These are phyloP conservation scores for Coemansia sp. DNA, from an alignment of 192 early-diverging fungal species.

Conservation along the genomic window DNA sequence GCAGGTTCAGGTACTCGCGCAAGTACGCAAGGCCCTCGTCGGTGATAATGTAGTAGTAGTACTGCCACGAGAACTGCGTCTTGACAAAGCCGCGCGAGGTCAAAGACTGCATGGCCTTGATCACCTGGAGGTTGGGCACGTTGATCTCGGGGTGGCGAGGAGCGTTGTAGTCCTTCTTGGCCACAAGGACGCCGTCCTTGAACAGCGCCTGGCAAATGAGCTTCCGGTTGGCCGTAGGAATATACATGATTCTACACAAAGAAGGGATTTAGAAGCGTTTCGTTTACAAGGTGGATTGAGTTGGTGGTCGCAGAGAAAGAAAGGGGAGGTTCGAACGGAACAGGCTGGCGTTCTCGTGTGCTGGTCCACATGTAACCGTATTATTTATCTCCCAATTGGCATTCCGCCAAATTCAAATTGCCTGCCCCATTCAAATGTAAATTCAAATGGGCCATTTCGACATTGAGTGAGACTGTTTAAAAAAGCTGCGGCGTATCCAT, in stretches of 20 bases:
- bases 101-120: conserved; percentile 98
- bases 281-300: neutral
- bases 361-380: no score
- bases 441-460: no score
- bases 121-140: conserved; percentile 98
- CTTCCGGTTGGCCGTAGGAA: conserved; percentile 96
- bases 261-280: neutral
- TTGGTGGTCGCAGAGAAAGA: neutral
- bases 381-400: no score
- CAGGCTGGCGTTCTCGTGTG: no score
- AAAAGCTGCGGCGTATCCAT: neutral
- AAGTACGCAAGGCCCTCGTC: conserved; percentile 97
- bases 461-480: no score
- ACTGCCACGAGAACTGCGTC: conserved; percentile 99
- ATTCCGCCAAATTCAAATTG: no score
- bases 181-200: conserved; percentile 98
- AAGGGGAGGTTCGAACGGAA: neutral
- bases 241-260: conserved; percentile 79
- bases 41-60: conserved; percentile 99
- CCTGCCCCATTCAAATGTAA: no score
- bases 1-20: conserved; percentile 95
- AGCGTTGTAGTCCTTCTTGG: conserved; percentile 98
- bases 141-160: conserved; percentile 94
- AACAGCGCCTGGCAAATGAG: conserved; percentile 91
- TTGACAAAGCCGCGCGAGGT: conserved; percentile 91